A percentile compares a stretch with the other conserved stretches of the same genome.
Conservation (phyloP, 1,139 yeast genomes). For the Geotrichum carabidarum region DNA sequence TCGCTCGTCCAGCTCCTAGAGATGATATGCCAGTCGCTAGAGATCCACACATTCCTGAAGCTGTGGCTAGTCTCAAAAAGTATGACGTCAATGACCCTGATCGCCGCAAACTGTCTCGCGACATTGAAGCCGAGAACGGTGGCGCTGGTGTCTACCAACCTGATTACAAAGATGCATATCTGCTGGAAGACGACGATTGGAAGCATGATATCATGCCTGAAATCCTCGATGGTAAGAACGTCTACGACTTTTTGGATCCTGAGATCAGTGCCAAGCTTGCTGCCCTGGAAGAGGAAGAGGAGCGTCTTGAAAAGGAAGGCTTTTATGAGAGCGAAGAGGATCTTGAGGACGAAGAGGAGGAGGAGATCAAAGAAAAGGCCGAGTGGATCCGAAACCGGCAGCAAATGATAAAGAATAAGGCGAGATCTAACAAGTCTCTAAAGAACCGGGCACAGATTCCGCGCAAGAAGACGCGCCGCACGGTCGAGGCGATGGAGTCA, state of each 20-base stretch:
- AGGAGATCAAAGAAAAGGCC: slow-evolving; percentile 80
- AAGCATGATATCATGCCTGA: slow-evolving; percentile 97
- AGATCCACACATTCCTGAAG: slow-evolving; percentile 77
- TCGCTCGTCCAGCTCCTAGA: slow-evolving; percentile 82
- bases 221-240: slow-evolving; percentile 90
- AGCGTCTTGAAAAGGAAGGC: slow-evolving; percentile 85
- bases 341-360: slow-evolving; percentile 52
- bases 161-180: slow-evolving; percentile 83
- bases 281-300: slow-evolving; percentile 96
- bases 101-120: slow-evolving; percentile 77
- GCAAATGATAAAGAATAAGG: slow-evolving; percentile 84
- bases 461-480: slow-evolving; percentile 76
- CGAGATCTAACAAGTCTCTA: slow-evolving; percentile 79
- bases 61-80: slow-evolving; percentile 52
- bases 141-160: slow-evolving; percentile 98
- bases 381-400: slow-evolving; percentile 93
- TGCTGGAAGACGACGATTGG: slow-evolving; percentile 95
- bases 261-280: slow-evolving; percentile 89
- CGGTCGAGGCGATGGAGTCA: slow-evolving; percentile 73
- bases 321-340: slow-evolving; percentile 81
- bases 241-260: slow-evolving; percentile 93
- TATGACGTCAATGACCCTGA: slow-evolving; percentile 78
- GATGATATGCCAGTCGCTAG: slow-evolving; percentile 66
- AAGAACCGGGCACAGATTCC: slow-evolving; percentile 91
- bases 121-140: slow-evolving; percentile 89